Base-by-base conservation (phyloP, 2,329 filamentous ascomycete genomes). In the Fonsecaea nubica region DNA sequence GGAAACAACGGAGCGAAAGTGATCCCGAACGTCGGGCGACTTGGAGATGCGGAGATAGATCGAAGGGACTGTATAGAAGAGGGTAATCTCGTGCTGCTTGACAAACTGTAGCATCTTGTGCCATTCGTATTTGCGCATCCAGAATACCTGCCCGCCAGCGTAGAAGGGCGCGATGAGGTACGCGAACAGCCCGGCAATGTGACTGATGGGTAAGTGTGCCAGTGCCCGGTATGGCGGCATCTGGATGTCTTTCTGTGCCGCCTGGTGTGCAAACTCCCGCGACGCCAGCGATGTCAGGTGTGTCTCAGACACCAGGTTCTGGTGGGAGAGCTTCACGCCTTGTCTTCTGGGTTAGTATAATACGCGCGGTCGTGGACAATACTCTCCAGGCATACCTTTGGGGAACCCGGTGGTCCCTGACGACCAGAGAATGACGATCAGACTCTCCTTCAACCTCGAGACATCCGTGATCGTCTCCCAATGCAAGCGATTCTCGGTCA, bases 101-200 rank as follows among this genome's bases (percentile, higher is more conserved):
- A 79, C 81, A 75, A 87, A 83, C 45, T 78, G 75, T 59, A 89
- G 79, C 72, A 90, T 88, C 45, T 82, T 77, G 2, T 75, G 73
- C 65, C 87, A 86, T 66, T 86, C 82, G 74, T 89, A 90, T 42
- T 79, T 80, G 2, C 81, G 78, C 87, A 90, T 89, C 87, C 87
- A 89, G 79, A 86, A 89, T 2, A 85, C 80, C 0, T 78, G 75
- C 2, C 81, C 80, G 35, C 80, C 83, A 40, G 80, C 74, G 65
- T 81, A 83, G 48, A 81, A 77, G 0, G 80, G 80, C 58, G 80
- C 80, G 64, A 83, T 74, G 7, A 83, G 77, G 68, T 82, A 83
- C 50, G 80, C 80, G 73, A 81, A 79, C 13, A 82, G 77, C 0
- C 81, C 82, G 0, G 81, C 80, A 48, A 84, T 83, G 70, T 84